Base-by-base conservation (phyloP, 768 basidiomycete species). In the Rhodotorula taiwanensis region DNA sequence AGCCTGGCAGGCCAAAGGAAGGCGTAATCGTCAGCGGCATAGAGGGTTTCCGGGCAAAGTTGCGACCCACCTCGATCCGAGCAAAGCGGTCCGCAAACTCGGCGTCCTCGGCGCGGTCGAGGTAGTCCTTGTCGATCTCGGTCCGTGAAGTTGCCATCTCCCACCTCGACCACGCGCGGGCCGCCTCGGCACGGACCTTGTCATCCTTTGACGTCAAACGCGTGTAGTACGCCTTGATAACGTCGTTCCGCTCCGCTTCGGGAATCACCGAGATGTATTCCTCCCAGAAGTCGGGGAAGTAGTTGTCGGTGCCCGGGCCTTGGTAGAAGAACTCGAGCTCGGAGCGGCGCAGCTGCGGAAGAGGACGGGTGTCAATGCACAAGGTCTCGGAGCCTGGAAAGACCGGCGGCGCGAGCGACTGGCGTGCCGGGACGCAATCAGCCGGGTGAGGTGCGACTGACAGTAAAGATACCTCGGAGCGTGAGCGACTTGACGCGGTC, bases 291-390 rank as follows among this genome's bases (percentile, higher is more conserved):
- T 71, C 70, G 11, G 70, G 65, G 57, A 71, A 71, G 47, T 70
- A 16, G 56, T 60, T 62, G 27, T 9, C 30, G 13, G 67, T 59
- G 0, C 70, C 70, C 2, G 72, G 72, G 2, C 72, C 62, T 27
- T 58, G 36, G 89, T 75, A 95, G 79, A 95, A 94, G 79, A 92
- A 97, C 25, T 82, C 81, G 44, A 95, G 81, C 76, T 97, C 92
- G 70, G 84, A 79, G 39, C 54, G 51, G 14, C 66, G 61, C 16
- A 67, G 60, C 65, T 52, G 50, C 34, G n/a, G 3, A n/a, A n/a
- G n/a, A n/a, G n/a, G n/a, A n/a, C n/a, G n/a, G n/a, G n/a, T n/a
- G n/a, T n/a, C n/a, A n/a, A n/a, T n/a, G n/a, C n/a, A n/a, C n/a
- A n/a, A n/a, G n/a, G n/a, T n/a, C n/a, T n/a, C n/a, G n/a, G n/a